phyloP scores from a whole-genome alignment of 306 rosid genomes.

The Hippophae tibetana region DNA sequence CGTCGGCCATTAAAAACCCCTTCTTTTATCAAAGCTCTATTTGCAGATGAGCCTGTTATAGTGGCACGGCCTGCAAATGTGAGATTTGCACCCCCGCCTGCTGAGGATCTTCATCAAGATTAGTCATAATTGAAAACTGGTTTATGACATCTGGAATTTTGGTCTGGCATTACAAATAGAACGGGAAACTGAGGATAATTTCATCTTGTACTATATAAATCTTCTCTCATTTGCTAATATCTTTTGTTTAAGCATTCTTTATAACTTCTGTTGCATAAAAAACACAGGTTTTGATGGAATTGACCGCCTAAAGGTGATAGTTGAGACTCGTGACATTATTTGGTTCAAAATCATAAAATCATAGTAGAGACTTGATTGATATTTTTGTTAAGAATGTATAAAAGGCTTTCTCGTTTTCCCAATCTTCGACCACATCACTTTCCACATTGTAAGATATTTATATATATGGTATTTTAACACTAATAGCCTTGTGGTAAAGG shows the following conservation, averaged over 20 bases:
- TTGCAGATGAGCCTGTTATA: slow-evolving; percentile 82
- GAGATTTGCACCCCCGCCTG: slow-evolving; percentile 79
- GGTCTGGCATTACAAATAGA: slow-evolving; percentile 13
- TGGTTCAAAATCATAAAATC: too few species aligned
- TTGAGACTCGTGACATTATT: too few species aligned
- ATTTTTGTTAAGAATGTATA: too few species aligned
- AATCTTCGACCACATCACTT: too few species aligned
- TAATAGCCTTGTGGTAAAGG: too few species aligned
- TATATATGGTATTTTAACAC: too few species aligned
- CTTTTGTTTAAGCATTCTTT: slow-evolving; percentile 24
- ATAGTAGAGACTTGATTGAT: too few species aligned
- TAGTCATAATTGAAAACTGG: slow-evolving; percentile 13
- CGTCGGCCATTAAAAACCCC: slow-evolving; percentile 85
- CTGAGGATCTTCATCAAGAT: slow-evolving; percentile 52
- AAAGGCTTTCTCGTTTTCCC: too few species aligned
- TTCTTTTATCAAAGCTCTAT: slow-evolving; percentile 67
- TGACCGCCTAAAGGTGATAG: too few species aligned
- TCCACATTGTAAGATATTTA: too few species aligned
- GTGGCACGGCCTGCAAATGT: slow-evolving; percentile 65
- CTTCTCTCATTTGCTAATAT: slow-evolving; percentile 9
- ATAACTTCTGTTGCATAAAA: not conserved
- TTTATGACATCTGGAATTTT: not conserved
- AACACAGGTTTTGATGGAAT: too few species aligned
- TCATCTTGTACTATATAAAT: slow-evolving; percentile 43
- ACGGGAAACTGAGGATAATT: slow-evolving; percentile 11